phyloP scores from a whole-genome alignment of 768 basidiomycete genomes.

The Xerocomus spinulosus region DNA sequence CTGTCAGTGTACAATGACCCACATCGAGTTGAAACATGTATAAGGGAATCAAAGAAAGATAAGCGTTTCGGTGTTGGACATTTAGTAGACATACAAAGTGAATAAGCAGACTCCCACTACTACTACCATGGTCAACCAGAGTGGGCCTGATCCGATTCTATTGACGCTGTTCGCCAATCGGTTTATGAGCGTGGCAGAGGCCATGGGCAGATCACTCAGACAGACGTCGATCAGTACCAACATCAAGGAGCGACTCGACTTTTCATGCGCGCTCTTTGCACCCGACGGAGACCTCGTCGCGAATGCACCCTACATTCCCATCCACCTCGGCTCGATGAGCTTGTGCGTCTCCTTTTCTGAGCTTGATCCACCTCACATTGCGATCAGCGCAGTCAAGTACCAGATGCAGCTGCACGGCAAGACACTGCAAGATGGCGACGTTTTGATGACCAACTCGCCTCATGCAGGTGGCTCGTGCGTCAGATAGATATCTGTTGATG shows the following conservation, averaged over 20 bases:
- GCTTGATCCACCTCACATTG: too few species aligned
- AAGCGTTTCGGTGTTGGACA: too few species aligned
- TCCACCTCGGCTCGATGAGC: conserved; percentile 85
- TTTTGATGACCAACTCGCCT: conserved; percentile 89
- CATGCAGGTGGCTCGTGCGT: conserved; percentile 86
- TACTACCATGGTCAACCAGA: too few species aligned
- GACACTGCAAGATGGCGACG: conserved; percentile 81
- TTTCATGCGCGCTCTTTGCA: conserved; percentile 91
- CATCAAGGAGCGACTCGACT: conserved; percentile 94
- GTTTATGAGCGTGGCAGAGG: conserved; percentile 96
- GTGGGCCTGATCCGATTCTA: conserved; percentile 85
- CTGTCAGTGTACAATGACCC: too few species aligned
- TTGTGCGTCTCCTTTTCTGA: too few species aligned
- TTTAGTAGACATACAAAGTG: too few species aligned
- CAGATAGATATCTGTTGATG: conserved; percentile 33
- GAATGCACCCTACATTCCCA: conserved; percentile 89
- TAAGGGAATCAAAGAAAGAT: too few species aligned
- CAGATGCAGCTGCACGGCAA: conserved; percentile 77
- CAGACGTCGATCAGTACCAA: conserved; percentile 91
- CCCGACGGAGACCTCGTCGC: conserved; percentile 94
- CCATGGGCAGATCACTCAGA: conserved; percentile 88
- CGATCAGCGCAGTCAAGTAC: conserved; percentile 72
- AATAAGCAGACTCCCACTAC: too few species aligned
- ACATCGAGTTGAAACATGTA: too few species aligned
- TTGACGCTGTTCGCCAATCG: conserved; percentile 92